phyloP scores from a whole-genome alignment of 2,329 filamentous ascomycete species.

The Trichophaea hybrida region DNA sequence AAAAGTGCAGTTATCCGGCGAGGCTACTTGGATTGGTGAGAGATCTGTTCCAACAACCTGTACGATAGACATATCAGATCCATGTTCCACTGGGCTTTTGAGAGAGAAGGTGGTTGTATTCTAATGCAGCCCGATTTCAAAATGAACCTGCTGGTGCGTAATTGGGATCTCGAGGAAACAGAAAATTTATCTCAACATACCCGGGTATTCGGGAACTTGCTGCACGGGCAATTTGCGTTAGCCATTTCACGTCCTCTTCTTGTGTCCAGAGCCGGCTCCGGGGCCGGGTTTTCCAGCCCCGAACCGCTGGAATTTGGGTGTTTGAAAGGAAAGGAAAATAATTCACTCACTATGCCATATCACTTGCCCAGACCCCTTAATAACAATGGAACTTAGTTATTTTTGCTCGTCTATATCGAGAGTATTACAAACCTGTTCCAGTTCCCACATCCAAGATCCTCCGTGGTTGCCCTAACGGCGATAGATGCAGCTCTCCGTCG shows the following conservation, averaged over 20 bases:
- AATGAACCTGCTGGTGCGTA: too few species aligned
- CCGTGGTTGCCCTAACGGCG: slow-evolving; percentile 22
- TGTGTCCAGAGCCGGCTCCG: too few species aligned
- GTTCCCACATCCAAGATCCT: slow-evolving; percentile 40
- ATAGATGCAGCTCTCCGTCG: slow-evolving; percentile 21
- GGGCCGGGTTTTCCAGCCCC: too few species aligned
- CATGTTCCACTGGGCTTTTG: neutral
- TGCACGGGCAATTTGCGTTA: slow-evolving; percentile 2
- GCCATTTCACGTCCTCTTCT: neutral
- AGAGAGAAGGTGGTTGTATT: too few species aligned
- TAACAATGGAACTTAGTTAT: neutral
- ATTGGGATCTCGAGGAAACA: too few species aligned
- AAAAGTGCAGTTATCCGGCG: slow-evolving; percentile 28
- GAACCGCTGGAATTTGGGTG: neutral
- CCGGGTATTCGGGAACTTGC: slow-evolving; percentile 17
- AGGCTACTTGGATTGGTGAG: slow-evolving; percentile 22
- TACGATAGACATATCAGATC: slow-evolving; percentile 4
- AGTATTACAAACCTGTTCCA: slow-evolving; percentile 37
- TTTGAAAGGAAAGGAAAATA: neutral
- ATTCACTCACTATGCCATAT: slow-evolving; percentile 19
- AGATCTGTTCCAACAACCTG: slow-evolving; percentile 22
- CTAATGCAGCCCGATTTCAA: too few species aligned
- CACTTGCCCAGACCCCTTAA: slow-evolving; percentile 22
- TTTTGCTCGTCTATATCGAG: neutral
- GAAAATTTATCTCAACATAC: slow-evolving; percentile 7